Conservation (phyloP, 345 rosid genomes). For the Toxicodendron radicans region DNA sequence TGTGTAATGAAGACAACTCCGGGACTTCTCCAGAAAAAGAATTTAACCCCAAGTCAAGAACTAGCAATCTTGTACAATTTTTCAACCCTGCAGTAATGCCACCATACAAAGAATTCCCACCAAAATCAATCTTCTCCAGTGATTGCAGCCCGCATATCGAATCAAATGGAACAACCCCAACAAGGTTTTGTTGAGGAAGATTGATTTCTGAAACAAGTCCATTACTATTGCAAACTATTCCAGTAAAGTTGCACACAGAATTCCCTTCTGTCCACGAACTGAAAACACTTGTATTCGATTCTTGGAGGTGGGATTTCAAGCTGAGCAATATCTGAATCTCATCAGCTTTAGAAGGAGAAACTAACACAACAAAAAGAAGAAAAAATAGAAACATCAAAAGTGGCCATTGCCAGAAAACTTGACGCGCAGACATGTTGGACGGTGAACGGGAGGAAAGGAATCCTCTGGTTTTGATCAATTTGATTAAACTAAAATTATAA, state of each 20-base stretch:
- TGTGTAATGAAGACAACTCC: constrained; percentile 43
- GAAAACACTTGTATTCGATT: constrained; percentile 38
- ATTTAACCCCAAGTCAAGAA: constrained; percentile 62
- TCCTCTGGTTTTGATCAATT: too few species aligned
- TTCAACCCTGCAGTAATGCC: constrained; percentile 34
- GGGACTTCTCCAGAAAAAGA: constrained; percentile 63
- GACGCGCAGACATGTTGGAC: constrained; percentile 32
- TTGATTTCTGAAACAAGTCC: constrained; percentile 56
- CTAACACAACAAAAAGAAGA: constrained; percentile 12
- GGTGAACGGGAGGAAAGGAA: background rate
- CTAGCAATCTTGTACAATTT: constrained; percentile 47
- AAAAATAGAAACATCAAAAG: constrained; percentile 20
- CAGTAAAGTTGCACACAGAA: constrained; percentile 46
- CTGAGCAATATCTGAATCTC: constrained; percentile 45
- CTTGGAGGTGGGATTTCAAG: constrained; percentile 43
- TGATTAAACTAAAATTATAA: too few species aligned
- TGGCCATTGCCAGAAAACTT: constrained; percentile 24
- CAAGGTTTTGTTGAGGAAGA: constrained; percentile 45
- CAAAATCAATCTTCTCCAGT: constrained; percentile 52
- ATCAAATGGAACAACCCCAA: constrained; percentile 54
- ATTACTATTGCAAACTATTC: constrained; percentile 47
- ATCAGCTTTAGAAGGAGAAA: constrained; percentile 28
- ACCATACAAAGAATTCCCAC: constrained; percentile 52
- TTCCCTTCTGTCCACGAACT: constrained; percentile 46
- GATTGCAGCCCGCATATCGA: constrained; percentile 51